phyloP scores from a whole-genome alignment of 768 basidiomycete genomes.

The Auriscalpium vulgare region DNA sequence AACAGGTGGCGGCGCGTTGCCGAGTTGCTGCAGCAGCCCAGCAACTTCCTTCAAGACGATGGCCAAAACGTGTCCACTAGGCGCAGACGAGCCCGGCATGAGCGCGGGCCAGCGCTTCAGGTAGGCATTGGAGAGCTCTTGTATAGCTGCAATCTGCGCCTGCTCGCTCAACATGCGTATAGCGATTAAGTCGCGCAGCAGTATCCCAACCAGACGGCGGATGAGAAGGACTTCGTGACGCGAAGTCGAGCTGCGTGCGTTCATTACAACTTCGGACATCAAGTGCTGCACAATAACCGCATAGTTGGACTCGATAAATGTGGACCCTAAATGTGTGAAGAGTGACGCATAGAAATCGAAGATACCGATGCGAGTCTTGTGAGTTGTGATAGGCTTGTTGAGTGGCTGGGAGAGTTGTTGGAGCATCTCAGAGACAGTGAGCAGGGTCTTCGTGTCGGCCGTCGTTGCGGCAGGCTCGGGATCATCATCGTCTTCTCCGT shows the following conservation, averaged over 20 bases:
- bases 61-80: constrained; percentile 57
- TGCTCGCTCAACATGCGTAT: constrained; percentile 87
- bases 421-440: constrained; percentile 76
- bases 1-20: constrained; percentile 85
- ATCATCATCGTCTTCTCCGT: constrained; percentile 53
- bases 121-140: constrained; percentile 75
- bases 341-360: constrained; percentile 84
- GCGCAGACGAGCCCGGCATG: constrained; percentile 77
- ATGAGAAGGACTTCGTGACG: constrained; percentile 71
- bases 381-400: constrained; percentile 62
- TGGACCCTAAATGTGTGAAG: constrained; percentile 63
- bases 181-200: constrained; percentile 82
- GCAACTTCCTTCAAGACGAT: constrained; percentile 79
- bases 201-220: constrained; percentile 63
- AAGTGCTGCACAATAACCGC: constrained; percentile 71
- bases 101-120: constrained; percentile 90
- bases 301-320: constrained; percentile 81
- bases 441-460: constrained; percentile 58
- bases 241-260: constrained; percentile 41
- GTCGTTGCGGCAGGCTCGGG: constrained; percentile 37
- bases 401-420: constrained; percentile 70
- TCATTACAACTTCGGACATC: constrained; percentile 66
- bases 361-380: constrained; percentile 74
- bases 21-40: constrained; percentile 79
- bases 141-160: constrained; percentile 86